Base-by-base conservation (phyloP, 2,329 filamentous ascomycete species). In the Colletotrichum costaricense region DNA sequence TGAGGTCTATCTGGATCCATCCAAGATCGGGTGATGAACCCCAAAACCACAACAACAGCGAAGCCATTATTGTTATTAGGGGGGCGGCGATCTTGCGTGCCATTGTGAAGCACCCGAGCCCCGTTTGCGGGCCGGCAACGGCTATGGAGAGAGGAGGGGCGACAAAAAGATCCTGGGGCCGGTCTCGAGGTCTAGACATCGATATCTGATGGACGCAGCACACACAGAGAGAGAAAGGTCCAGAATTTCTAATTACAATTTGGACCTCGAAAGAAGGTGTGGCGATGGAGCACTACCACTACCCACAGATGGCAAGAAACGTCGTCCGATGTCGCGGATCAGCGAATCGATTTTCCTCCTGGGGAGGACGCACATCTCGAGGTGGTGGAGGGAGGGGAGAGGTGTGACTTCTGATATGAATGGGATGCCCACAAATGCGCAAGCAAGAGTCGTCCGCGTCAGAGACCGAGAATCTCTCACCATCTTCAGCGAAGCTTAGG, bases 281-380 rank as follows among this genome's bases (percentile, higher is more conserved):
- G 67, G 70, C 67, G 55, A 65, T n/a, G 38, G 33, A 42, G 12
- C 38, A 42, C 38, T 42, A 42, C 38, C 38, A 7, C 14, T 42
- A 42, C 38, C 38, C 38, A 42, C 5, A 42, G 38, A 42, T 42
- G 64, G 52, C 67, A 24, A 16, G 19, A 11, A 59, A 63, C 22
- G 33, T 69, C 49, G 49, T 58, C 33, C 59, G 58, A 63, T 54
- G 42, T 69, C 30, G 69, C 65, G 52, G 66, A 72, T 72, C 69
- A 33, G 33, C 64, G 35, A 35, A 24, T n/a, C 60, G 9, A 30
- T 11, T 30, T 62, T 52, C 60, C 42, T 52, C 7, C 42, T 19
- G 14, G 42, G 16, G 19, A 24, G 9, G 35, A 19, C 22, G 60
- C 26, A 52, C 26, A 30, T 46, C 42, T 33, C 12, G 24, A 16